phyloP scores from a whole-genome alignment of 2,329 filamentous ascomycete species.

The Dichotomopilus funicola region DNA sequence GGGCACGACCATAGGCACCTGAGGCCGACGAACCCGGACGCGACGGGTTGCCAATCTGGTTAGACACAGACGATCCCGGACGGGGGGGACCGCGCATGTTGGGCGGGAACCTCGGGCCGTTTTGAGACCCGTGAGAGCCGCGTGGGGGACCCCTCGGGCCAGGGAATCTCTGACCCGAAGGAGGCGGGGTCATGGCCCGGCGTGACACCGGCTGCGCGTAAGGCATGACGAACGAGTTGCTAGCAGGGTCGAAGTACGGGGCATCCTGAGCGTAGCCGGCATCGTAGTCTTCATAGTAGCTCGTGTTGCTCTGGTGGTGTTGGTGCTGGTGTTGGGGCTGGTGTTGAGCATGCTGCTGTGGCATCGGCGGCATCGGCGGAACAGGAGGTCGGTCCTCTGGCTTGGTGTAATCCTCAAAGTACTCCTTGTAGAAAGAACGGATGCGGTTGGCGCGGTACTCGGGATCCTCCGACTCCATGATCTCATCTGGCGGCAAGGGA shows the following conservation, averaged over 20 bases:
- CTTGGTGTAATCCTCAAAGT: constrained; percentile 80
- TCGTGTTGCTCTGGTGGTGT: constrained; percentile 17
- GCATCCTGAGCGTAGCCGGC: constrained; percentile 63
- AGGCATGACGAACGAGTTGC: constrained; percentile 68
- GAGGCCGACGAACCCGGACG: constrained; percentile 56
- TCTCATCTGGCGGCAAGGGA: constrained; percentile 80
- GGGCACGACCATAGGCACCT: constrained; percentile 40
- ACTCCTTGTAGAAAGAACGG: constrained; percentile 98
- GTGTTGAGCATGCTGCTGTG: constrained; percentile 21
- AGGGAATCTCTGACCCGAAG: constrained; percentile 45
- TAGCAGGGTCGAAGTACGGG: constrained; percentile 59
- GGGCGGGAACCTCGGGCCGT: constrained; percentile 41
- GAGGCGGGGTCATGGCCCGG: constrained; percentile 93
- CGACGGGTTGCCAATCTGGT: constrained; percentile 23
- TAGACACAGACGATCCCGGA: constrained; percentile 30
- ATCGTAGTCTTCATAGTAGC: constrained; percentile 68
- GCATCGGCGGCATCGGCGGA: constrained; percentile 27
- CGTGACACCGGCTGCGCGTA: constrained; percentile 80
- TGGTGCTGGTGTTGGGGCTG: constrained; percentile 6
- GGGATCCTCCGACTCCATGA: constrained; percentile 74
- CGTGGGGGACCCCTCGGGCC: constrained; percentile 33
- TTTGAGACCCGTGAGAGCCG: constrained; percentile 42
- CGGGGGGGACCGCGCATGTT: constrained; percentile 34
- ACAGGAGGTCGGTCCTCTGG: constrained; percentile 37
- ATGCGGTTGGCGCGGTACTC: constrained; percentile 94